Percentiles rank a stretch among this genome's conserved stretches.
Conservation (phyloP, 257 asterid genomes). For the Catharanthus roseus region DNA sequence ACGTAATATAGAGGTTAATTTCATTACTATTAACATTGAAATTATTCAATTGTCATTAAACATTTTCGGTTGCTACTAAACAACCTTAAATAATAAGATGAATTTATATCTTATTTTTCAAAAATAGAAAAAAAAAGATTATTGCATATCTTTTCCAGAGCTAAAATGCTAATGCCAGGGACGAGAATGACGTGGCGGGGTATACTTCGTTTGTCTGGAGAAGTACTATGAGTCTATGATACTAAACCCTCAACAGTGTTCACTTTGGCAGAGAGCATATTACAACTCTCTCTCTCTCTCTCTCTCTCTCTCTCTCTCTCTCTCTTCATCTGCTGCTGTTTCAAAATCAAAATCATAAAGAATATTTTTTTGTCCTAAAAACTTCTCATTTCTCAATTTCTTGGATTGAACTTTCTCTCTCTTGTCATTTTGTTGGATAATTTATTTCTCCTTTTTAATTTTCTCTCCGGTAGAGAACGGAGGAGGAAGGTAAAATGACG, state of each 20-base stretch:
- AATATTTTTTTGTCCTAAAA: neutral
- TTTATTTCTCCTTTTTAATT: neutral
- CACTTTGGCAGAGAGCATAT: neutral
- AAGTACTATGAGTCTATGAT: neutral
- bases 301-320: neutral
- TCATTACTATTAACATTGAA: no score
- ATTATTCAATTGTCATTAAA: no score
- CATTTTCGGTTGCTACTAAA: no score
- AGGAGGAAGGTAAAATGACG: conserved; percentile 35
- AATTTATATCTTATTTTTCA: no score
- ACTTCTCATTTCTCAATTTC: neutral
- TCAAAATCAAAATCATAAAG: no score
- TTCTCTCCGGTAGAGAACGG: neutral
- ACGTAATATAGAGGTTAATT: no score
- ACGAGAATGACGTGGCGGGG: conserved; percentile 7
- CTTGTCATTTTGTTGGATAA: neutral
- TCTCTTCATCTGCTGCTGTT: neutral
- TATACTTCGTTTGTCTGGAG: neutral
- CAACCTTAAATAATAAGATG: no score
- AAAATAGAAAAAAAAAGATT: no score
- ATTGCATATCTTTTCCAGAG: no score
- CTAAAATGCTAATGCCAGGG: neutral
- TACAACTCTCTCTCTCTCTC: neutral
- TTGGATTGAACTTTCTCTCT: neutral
- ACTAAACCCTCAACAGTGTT: conserved; percentile 2